These are phyloP conservation scores for Panicum hallii DNA, from an alignment of 202 grass and related monocot species.

Conservation along the genomic window DNA sequence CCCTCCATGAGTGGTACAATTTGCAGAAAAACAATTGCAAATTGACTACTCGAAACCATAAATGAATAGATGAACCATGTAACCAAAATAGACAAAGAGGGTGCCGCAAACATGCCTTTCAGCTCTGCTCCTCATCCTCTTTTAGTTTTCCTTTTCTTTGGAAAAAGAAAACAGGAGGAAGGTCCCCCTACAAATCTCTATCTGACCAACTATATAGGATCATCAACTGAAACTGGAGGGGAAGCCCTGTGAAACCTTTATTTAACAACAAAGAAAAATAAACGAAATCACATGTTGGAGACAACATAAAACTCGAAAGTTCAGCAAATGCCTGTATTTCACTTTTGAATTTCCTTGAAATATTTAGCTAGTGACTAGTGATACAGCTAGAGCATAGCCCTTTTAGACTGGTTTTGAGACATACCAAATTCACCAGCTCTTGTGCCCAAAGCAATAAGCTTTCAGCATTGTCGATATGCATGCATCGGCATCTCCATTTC, in stretches of 20 bases:
- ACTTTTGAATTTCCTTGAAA: not conserved
- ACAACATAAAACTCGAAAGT: not conserved
- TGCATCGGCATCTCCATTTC: not conserved
- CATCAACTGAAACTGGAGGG: slow-evolving; percentile 25
- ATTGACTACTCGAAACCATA: slow-evolving; percentile 13
- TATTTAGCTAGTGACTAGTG: not conserved
- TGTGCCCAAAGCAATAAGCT: slow-evolving; percentile 14
- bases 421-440: not conserved
- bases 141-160: not conserved
- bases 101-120: slow-evolving; percentile 29
- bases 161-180: slow-evolving; percentile 1
- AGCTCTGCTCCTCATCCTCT: slow-evolving; percentile 9
- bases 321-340: not conserved
- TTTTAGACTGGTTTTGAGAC: too few relatives aligned
- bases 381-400: not conserved
- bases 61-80: slow-evolving; percentile 19
- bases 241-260: slow-evolving; percentile 20
- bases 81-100: slow-evolving; percentile 6
- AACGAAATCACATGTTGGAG: not conserved
- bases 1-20: not conserved
- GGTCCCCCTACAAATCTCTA: not conserved
- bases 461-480: slow-evolving; percentile 18
- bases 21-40: not conserved
- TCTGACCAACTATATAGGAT: not conserved
- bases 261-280: not conserved